Evolutionary conservation across 805 yeast species (phyloP).

Genomic region (Zygoascus bituminiphila): DNA sequence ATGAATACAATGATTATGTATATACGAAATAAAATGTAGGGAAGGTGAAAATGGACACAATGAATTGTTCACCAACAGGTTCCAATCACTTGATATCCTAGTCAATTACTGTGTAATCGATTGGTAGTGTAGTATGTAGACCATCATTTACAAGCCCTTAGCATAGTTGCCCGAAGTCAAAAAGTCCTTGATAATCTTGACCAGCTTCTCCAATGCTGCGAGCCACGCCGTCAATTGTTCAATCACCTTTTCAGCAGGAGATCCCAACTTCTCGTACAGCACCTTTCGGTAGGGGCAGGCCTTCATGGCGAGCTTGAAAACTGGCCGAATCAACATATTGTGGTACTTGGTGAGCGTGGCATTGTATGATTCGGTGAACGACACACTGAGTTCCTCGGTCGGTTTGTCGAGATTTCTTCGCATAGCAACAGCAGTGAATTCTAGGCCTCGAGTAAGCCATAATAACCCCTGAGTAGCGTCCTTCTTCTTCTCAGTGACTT

Average conservation of each 20-base stretch:
- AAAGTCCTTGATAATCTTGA: conserved; percentile 63
- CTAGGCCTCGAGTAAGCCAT: conserved; percentile 76
- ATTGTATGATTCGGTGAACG: conserved; percentile 77
- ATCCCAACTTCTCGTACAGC: conserved; percentile 76
- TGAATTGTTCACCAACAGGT: too few species aligned
- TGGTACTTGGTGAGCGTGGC: conserved; percentile 78
- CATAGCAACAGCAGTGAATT: conserved; percentile 87
- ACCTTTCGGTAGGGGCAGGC: conserved; percentile 89
- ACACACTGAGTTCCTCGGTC: conserved; percentile 53
- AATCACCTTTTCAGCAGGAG: conserved; percentile 45
- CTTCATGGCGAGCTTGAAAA: conserved; percentile 89
- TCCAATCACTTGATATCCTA: too few species aligned
- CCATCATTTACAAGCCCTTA: conserved; percentile 63
- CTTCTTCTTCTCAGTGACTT: conserved; percentile 55
- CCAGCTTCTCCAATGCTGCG: conserved; percentile 65
- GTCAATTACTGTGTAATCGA: too few species aligned
- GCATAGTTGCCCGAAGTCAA: conserved; percentile 77
- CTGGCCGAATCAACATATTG: conserved; percentile 72
- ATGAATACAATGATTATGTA: too few species aligned
- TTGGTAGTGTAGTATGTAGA: too few species aligned
- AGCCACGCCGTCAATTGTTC: conserved; percentile 68
- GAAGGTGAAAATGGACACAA: too few species aligned
- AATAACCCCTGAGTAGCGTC: conserved; percentile 85
- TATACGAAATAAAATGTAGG: too few species aligned
- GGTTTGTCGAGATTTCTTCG: conserved; percentile 65